phyloP scores from a whole-genome alignment of 2,329 filamentous ascomycete genomes.

The Dactylellina parvicollis region DNA sequence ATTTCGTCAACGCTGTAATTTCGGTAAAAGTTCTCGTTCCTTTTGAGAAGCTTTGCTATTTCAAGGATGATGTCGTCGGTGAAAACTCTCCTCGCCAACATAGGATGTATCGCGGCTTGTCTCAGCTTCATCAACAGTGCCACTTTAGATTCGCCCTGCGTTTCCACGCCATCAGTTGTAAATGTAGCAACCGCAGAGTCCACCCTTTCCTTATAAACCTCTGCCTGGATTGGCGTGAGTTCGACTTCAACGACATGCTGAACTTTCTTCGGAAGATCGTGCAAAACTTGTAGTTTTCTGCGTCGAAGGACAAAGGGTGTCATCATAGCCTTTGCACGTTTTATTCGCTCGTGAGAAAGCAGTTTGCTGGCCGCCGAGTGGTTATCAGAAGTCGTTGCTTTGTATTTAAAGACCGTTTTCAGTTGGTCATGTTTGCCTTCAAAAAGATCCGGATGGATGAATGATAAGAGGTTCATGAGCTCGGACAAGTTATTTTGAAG shows the following conservation, averaged over 20 bases:
- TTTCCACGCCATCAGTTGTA: conserved; percentile 69
- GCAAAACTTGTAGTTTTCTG: conserved; percentile 89
- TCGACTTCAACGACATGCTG: conserved; percentile 82
- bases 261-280: conserved; percentile 81
- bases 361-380: conserved; percentile 78
- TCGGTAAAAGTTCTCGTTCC: conserved; percentile 66
- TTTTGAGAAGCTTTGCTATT: conserved; percentile 80
- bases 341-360: conserved; percentile 85
- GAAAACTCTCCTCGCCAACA: conserved; percentile 85
- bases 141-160: conserved; percentile 67
- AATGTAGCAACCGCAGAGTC: conserved; percentile 70
- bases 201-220: conserved; percentile 77
- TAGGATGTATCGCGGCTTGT: conserved; percentile 89
- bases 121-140: conserved; percentile 85
- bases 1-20: conserved; percentile 67
- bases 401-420: conserved; percentile 89
- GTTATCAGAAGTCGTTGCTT: conserved; percentile 82
- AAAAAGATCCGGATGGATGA: conserved; percentile 90
- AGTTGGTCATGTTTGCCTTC: conserved; percentile 78
- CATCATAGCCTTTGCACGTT: conserved; percentile 87
- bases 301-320: conserved; percentile 93
- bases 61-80: conserved; percentile 76
- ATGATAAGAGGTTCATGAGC: conserved; percentile 87
- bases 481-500: conserved; percentile 95
- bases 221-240: conserved; percentile 76